Conservation (phyloP, 257 asterid species). For the Nicotiana knightiana region DNA sequence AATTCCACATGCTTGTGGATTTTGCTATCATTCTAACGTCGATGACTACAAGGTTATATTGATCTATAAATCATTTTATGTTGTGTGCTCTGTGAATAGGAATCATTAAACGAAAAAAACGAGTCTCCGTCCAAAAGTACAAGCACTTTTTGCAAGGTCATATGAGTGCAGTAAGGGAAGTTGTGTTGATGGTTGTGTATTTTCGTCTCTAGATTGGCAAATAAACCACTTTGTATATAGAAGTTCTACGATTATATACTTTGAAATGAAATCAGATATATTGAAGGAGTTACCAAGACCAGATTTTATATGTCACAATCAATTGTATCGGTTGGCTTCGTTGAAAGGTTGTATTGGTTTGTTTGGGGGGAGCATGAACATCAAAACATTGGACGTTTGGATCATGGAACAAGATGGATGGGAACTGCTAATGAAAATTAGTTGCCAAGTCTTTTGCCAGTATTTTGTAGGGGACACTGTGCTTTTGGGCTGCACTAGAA, state of each 20-base stretch:
- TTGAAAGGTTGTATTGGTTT: too few relatives aligned
- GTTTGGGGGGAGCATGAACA: too few relatives aligned
- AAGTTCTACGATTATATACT: background rate
- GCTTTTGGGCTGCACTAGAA: too few relatives aligned
- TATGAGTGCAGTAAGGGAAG: background rate
- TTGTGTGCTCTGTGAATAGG: background rate
- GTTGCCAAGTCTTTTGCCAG: too few relatives aligned
- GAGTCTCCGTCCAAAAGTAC: background rate
- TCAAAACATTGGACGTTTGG: too few relatives aligned
- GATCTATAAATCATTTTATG: background rate
- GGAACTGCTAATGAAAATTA: too few relatives aligned
- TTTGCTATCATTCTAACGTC: background rate
- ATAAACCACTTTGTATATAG: background rate
- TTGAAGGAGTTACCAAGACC: too few relatives aligned
- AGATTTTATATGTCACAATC: too few relatives aligned
- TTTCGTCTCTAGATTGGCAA: background rate
- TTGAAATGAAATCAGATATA: too few relatives aligned
- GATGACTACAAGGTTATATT: background rate
- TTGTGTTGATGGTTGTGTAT: background rate
- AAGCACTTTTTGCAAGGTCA: background rate
- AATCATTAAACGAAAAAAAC: background rate
- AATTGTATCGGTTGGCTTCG: too few relatives aligned
- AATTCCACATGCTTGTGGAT: background rate
- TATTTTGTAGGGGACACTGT: too few relatives aligned
- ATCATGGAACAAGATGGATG: too few relatives aligned